Base-by-base conservation (phyloP, 2,329 filamentous ascomycete species). In the Alternaria brassicae region DNA sequence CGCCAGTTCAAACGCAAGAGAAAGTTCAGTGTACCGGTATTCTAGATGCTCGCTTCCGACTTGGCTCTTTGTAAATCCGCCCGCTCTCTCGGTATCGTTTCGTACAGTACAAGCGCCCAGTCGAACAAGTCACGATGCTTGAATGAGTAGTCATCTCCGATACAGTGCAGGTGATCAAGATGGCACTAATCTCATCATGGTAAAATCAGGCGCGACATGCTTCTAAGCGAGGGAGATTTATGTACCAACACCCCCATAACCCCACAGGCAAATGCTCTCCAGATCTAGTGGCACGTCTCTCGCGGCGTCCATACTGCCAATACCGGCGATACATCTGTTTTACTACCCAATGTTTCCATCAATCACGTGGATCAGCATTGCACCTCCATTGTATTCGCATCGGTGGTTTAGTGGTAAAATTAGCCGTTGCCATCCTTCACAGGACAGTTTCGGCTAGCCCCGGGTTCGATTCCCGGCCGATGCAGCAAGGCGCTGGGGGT, bases 341-440 rank as follows among this genome's bases (percentile, higher is more conserved):
- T n/a, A n/a, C n/a, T n/a, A n/a, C n/a, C n/a, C n/a, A n/a, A n/a
- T n/a, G n/a, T 15, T 28, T 32, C 37, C 44, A 56, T 41, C 53
- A 51, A 51, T 42, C 45, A 56, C 45, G 21, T 56, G 39, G 45
- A 41, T 3, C 15, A 27, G 3, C 4, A 23, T 12, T 55, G 45
- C 54, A 37, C 27, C 21, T 6, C 4, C 28, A n/a, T 6, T 7
- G n/a, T 19, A 4, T 25, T 21, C 41, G 58, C 58, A 60, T 60
- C 58, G 58, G 58, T 60, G 58, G 58, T 60, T 60, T 60, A 60
- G 58, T 60, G 58, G 58, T 60, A 60, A 60, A 60, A 60, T 60
- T 60, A 60, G 58, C 58, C 58, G 58, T 60, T 60, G 58, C 58
- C 58, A 60, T 58, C 53, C 23, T 34, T 39, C 15, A 25, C 36